phyloP scores from a whole-genome alignment of 768 basidiomycete genomes.

The Leucosporidium creatinivorum region DNA sequence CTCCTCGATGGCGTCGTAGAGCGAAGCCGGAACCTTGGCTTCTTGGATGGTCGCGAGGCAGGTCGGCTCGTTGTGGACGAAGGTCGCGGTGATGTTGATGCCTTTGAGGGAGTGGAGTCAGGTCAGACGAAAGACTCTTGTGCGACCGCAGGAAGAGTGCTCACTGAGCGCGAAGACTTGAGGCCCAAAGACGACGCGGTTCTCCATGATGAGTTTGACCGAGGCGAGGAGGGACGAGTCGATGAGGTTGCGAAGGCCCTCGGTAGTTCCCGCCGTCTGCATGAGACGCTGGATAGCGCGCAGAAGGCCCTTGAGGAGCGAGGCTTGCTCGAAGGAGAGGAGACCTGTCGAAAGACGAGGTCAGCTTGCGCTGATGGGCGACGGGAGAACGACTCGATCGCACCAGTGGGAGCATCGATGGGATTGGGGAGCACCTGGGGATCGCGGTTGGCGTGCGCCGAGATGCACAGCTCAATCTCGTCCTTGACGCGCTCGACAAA shows the following conservation, averaged over 20 bases:
- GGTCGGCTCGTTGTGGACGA: conserved; percentile 91
- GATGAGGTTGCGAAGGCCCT: conserved; percentile 87
- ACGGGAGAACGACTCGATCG: background rate
- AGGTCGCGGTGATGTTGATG: conserved; percentile 36
- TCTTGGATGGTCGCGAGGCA: conserved; percentile 90
- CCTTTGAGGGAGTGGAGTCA: conserved; percentile 14
- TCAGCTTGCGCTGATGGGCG: background rate
- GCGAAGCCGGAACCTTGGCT: conserved; percentile 73
- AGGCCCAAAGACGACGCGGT: conserved; percentile 75
- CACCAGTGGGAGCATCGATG: conserved; percentile 23
- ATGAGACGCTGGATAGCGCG: conserved; percentile 95
- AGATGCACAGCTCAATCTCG: conserved; percentile 61
- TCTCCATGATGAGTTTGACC: conserved; percentile 77
- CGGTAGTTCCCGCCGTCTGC: conserved; percentile 87
- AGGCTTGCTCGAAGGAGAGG: conserved; percentile 64
- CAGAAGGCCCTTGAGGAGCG: conserved; percentile 79
- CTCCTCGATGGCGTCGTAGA: conserved; percentile 76
- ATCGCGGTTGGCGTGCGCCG: conserved; percentile 45
- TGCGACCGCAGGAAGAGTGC: conserved; percentile 37
- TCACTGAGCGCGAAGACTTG: conserved; percentile 75
- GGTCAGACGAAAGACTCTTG: conserved; percentile 11
- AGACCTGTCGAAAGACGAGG: conserved; percentile 48
- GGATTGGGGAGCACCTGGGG: background rate
- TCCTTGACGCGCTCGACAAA: conserved; percentile 80
- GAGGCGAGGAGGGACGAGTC: conserved; percentile 79